Conservation (phyloP, 306 rosid genomes). For the Cucumis hystrix region DNA sequence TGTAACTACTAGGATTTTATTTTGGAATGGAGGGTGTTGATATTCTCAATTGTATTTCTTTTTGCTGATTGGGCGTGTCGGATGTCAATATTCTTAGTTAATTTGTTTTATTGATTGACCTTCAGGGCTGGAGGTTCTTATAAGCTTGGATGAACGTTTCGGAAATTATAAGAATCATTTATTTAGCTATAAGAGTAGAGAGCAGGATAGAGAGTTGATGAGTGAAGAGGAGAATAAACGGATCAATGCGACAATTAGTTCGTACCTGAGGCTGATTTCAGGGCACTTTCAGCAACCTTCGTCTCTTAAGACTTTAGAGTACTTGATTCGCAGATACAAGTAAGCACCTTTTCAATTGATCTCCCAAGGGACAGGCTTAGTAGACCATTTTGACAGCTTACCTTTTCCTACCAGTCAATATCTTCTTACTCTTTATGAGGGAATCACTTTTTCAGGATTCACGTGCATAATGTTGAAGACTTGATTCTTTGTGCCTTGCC, state of each 20-base stretch:
- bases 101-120: background rate
- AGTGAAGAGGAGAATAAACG: conserved; percentile 45
- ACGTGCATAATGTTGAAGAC: conserved; percentile 59
- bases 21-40: background rate
- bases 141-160: conserved; percentile 46
- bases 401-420: background rate
- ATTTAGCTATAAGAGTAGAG: conserved; percentile 51
- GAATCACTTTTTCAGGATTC: conserved; percentile 54
- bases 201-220: conserved; percentile 71
- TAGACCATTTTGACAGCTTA: background rate
- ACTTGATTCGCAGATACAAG: conserved; percentile 76
- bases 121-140: conserved; percentile 74
- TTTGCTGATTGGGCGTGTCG: background rate
- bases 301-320: conserved; percentile 67
- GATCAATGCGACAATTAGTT: conserved; percentile 39
- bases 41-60: background rate
- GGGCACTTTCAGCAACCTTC: conserved; percentile 45
- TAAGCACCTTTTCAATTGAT: conserved; percentile 17
- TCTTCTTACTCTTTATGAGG: conserved; percentile 10
- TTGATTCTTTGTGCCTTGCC: conserved; percentile 69
- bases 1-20: background rate
- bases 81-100: background rate
- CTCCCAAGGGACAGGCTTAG: background rate
- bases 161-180: conserved; percentile 49
- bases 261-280: conserved; percentile 51